These are phyloP conservation scores for Cyathus pygmaeus DNA, from an alignment of 1,284 basidiomycete species.

Conservation along the genomic window DNA sequence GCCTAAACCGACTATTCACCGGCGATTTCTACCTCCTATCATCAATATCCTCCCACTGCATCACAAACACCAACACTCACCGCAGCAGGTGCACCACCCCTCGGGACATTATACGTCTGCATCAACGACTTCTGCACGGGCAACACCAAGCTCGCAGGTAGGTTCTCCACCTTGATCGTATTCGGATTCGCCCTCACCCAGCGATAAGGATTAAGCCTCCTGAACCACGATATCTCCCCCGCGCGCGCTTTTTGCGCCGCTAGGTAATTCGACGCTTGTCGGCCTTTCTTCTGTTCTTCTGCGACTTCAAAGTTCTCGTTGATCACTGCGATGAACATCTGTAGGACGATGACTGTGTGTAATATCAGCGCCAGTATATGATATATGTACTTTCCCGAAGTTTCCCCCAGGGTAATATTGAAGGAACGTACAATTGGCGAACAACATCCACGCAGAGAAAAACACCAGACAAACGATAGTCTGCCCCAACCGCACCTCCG, in stretches of 20 bases:
- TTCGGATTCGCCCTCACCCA: slow-evolving; percentile 82
- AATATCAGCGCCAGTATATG: no score
- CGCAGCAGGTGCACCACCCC: slow-evolving; percentile 37
- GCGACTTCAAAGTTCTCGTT: slow-evolving; percentile 97
- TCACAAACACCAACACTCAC: slow-evolving; percentile 23
- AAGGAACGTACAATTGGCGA: slow-evolving; percentile 85
- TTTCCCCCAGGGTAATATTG: background rate
- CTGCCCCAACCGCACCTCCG: slow-evolving; percentile 78
- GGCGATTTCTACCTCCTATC: slow-evolving; percentile 29
- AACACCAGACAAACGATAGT: slow-evolving; percentile 82
- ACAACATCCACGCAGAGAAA: slow-evolving; percentile 88
- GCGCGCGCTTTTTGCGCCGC: slow-evolving; percentile 63
- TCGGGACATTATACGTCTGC: slow-evolving; percentile 63
- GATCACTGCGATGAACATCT: slow-evolving; percentile 99
- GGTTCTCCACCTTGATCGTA: slow-evolving; percentile 73
- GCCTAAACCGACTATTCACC: slow-evolving; percentile 37
- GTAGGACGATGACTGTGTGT: slow-evolving; percentile 87
- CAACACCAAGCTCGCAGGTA: slow-evolving; percentile 78
- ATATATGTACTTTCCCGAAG: no score
- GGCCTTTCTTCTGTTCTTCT: slow-evolving; percentile 88
- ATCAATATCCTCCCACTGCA: background rate
- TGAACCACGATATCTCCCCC: slow-evolving; percentile 75
- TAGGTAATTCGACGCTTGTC: slow-evolving; percentile 81
- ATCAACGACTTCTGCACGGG: slow-evolving; percentile 83
- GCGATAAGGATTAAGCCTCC: slow-evolving; percentile 88